phyloP scores from a whole-genome alignment of 2,329 filamentous ascomycete genomes.

The Periconia macrospinosa region DNA sequence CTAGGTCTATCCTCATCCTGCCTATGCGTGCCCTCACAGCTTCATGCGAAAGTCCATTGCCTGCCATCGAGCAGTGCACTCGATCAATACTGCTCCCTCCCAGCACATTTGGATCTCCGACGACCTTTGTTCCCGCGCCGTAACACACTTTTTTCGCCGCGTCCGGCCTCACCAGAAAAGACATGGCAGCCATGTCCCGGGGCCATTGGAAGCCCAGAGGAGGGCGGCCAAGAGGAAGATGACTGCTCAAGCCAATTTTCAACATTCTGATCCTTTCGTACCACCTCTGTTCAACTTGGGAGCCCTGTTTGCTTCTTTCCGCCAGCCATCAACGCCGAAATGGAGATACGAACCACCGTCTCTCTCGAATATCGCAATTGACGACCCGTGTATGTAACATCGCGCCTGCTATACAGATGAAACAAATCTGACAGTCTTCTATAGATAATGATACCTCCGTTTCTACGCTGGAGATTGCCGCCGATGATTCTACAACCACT shows the following conservation, averaged over 20 bases:
- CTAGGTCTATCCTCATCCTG: slow-evolving; percentile 4
- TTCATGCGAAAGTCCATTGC: slow-evolving; percentile 54
- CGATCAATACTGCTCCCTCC: slow-evolving; percentile 41
- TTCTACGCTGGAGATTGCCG: no score
- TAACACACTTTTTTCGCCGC: slow-evolving; percentile 54
- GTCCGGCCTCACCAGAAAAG: slow-evolving; percentile 51
- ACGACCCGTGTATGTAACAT: slow-evolving; percentile 18
- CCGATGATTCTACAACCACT: neutral
- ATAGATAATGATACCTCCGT: neutral
- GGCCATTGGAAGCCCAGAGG: slow-evolving; percentile 63
- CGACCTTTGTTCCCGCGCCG: slow-evolving; percentile 54
- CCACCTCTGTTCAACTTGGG: slow-evolving; percentile 28
- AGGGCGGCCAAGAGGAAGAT: slow-evolving; percentile 60
- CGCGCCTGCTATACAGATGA: neutral
- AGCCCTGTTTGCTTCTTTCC: slow-evolving; percentile 28
- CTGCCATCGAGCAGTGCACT: slow-evolving; percentile 55
- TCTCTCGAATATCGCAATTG: slow-evolving; percentile 11
- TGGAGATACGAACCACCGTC: slow-evolving; percentile 43
- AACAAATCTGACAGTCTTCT: neutral
- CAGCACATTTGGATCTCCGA: slow-evolving; percentile 64
- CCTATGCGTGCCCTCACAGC: slow-evolving; percentile 19
- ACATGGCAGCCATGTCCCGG: slow-evolving; percentile 63
- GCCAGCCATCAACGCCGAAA: slow-evolving; percentile 19
- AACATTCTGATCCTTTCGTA: slow-evolving; percentile 25
- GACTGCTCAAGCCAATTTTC: slow-evolving; percentile 48